These are phyloP conservation scores for Lactarius deliciosus DNA, from an alignment of 768 basidiomycete species.

Conservation along the genomic window DNA sequence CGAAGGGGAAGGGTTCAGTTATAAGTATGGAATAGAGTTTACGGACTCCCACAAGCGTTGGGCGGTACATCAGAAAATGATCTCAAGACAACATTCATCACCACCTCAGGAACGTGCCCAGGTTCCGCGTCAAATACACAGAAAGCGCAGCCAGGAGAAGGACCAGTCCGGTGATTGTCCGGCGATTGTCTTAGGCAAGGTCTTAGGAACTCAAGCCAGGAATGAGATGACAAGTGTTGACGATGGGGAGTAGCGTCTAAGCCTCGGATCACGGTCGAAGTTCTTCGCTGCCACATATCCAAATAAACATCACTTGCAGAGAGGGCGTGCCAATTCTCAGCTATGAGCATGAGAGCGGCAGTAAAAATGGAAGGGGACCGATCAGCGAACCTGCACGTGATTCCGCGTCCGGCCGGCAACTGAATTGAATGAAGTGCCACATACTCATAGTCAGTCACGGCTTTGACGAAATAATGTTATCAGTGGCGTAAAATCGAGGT, in stretches of 20 bases:
- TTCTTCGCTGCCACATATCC: background rate
- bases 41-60: background rate
- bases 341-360: background rate
- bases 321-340: background rate
- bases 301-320: background rate
- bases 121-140: background rate
- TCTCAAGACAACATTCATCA: background rate
- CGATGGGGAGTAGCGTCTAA: background rate
- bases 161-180: background rate
- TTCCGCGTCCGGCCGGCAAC: too few relatives aligned
- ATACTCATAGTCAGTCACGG: too few relatives aligned
- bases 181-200: too few relatives aligned
- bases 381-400: too few relatives aligned
- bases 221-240: background rate
- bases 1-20: background rate
- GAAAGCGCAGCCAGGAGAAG: background rate
- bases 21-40: background rate
- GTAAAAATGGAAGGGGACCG: too few relatives aligned
- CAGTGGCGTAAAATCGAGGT: too few relatives aligned
- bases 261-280: background rate
- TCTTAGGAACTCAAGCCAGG: background rate
- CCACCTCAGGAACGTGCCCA: background rate
- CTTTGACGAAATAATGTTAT: too few relatives aligned
- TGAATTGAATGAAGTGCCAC: too few relatives aligned
- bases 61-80: background rate